Conservation (phyloP, 2,329 filamentous ascomycete genomes). For the Fusarium paranaense region DNA sequence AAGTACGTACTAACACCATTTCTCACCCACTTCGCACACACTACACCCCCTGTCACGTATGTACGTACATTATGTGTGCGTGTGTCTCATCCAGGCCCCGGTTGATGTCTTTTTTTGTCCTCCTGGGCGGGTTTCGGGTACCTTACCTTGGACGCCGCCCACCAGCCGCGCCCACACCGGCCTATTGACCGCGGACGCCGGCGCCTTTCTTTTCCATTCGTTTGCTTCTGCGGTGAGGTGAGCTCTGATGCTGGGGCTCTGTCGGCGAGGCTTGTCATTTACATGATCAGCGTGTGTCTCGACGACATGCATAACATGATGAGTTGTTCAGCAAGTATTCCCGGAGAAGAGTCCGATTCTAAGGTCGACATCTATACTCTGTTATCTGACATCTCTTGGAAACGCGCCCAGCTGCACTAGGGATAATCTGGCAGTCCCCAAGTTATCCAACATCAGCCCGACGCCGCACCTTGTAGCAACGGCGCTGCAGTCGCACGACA, state of each 20-base stretch:
- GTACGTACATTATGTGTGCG: neutral
- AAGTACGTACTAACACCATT: neutral
- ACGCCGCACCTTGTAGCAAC: slow-evolving; percentile 38
- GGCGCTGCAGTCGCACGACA: slow-evolving; percentile 41
- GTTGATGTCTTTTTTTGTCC: slow-evolving; percentile 4
- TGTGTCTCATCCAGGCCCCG: neutral
- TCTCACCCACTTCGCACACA: neutral
- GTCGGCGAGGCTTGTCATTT: neutral
- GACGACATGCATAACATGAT: neutral
- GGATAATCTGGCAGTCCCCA: slow-evolving; percentile 3
- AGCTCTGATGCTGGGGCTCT: neutral
- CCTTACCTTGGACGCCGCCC: slow-evolving; percentile 39
- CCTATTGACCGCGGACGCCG: slow-evolving; percentile 15
- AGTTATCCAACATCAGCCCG: slow-evolving; percentile 22
- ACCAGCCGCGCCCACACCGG: slow-evolving; percentile 29
- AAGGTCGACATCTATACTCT: too few species aligned
- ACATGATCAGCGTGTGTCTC: neutral
- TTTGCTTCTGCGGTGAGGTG: neutral
- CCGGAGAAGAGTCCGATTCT: neutral
- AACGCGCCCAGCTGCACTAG: slow-evolving; percentile 1
- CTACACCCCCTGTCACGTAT: neutral
- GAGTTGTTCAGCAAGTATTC: neutral
- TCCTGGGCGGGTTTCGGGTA: slow-evolving; percentile 34
- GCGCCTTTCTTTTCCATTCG: neutral
- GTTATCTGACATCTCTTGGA: neutral